A percentile compares a stretch with the other conserved stretches of the same genome.
Evolutionary conservation across 306 rosid species (phyloP).

Genomic region (Abrus pulchellus): DNA sequence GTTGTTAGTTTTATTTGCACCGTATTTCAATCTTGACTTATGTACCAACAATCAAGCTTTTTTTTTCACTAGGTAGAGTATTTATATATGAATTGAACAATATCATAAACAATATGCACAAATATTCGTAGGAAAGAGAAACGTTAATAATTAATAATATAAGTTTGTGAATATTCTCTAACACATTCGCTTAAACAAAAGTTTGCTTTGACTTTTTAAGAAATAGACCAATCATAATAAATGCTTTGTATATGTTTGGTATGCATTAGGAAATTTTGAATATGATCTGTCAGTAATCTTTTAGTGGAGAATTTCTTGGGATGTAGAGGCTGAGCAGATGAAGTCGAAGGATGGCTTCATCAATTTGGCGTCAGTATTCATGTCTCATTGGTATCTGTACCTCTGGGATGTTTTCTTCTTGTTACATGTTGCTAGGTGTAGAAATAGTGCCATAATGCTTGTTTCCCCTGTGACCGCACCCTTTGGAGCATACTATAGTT

Average conservation of each 20-base stretch:
- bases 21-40: not conserved
- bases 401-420: not conserved
- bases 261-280: not conserved
- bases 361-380: not conserved
- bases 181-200: too few species aligned
- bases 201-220: too few species aligned
- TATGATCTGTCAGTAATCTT: not conserved
- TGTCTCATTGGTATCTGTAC: not conserved
- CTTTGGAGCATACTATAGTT: not conserved
- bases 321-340: slow-evolving; percentile 39
- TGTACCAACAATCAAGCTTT: too few species aligned
- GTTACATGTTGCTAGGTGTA: not conserved
- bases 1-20: not conserved
- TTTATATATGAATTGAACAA: too few species aligned
- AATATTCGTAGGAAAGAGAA: not conserved
- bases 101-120: not conserved
- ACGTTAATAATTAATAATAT: too few species aligned
- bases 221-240: too few species aligned
- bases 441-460: not conserved
- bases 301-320: not conserved
- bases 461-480: not conserved
- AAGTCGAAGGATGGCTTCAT: not conserved
- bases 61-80: too few species aligned
- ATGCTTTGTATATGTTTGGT: too few species aligned
- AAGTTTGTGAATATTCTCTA: too few species aligned